Base-by-base conservation (phyloP, 768 basidiomycete species). In the Naganishia vishniacii region DNA sequence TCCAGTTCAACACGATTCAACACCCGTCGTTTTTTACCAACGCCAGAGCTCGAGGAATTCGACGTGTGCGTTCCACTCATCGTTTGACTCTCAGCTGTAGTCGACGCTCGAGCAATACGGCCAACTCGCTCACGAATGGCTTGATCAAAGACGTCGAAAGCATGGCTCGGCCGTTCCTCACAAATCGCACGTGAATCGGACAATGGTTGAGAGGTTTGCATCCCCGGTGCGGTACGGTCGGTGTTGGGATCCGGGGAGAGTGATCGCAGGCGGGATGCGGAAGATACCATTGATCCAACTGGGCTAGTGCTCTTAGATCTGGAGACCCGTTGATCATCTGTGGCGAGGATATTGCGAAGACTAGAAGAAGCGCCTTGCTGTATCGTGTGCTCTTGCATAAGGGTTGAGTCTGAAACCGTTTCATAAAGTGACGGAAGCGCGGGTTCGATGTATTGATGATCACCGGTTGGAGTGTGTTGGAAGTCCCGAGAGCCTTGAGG, bases 1-100 rank as follows among this genome's bases (percentile, higher is more conserved):
- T 51, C 62, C 34, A 63, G 31, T 26, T 63, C 61, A 31, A 67
- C 61, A 0, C 65, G 41, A 37, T 67, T 67, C 44, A 67, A 32
- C 0, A 67, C 65, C 25, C 56, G 62, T 28, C 65, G 41, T 44
- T 63, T 67, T 40, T 61, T 40, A 4, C 49, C 49, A 18, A 56
- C 8, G 15, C 34, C 53, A 3, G 53, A 56, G 25, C 34, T 26
- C 3, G 53, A 56, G 20, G 53, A 56, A 40, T 56, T 26, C 23
- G 32, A 40, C n/a, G 53, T 56, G 3, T 56, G 37, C 53, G 53
- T 56, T 5, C 53, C 53, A 25, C 37, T 56, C 53, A 41, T 56
- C 20, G 34, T 41, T 25, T 56, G 53, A 56, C 37, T 26, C 5
- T 56, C 53, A n/a, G 53, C 31, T 20, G 37, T 56, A 5, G 34